Evolutionary conservation across 345 rosid genomes (phyloP), one percentile per base, ranked within the genome.

Genomic region (Microcos paniculata): DNA sequence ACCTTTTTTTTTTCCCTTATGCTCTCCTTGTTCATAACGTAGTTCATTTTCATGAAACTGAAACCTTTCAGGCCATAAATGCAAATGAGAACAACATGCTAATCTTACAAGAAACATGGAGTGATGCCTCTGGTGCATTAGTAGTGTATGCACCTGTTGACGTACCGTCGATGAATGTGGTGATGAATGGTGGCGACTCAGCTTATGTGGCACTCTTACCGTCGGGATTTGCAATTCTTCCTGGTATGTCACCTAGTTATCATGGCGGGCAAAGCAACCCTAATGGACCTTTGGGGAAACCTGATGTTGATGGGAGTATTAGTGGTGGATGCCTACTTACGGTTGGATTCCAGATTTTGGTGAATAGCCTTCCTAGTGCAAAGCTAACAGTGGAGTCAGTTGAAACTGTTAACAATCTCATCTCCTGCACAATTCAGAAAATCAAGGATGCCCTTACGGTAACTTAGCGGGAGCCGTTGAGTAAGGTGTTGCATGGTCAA

Each of bases 151-250:
- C 92, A 40, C 90, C 94, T 12, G 89, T 90, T n/a, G 90, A 90
- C 75, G 67, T 87, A 23, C 85, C 92, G 0, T 86, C 92, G 42
- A 87, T 88, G 86, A 81, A 84, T 66, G 85, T 80, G 1, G 89
- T 88, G 16, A 88, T 88, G 90, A 84, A 81, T 71, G 94, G 94
- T 45, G 92, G 89, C 0, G 98, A 93, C 73, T 86, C 98, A 3
- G 88, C 94, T 45, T 90, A 88, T 51, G 98, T 91, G 52, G 92
- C 93, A 7, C 90, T 91, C 42, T 91, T 93, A 38, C 98, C 98
- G 3, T 91, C 98, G 0, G 98, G 98, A 31, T 91, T 93, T 40
- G 93, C 91, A 15, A 84, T 93, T 58, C 88, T 93, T 33, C 97
- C 97, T 9, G 93, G 90, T 1, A 77, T 74, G 5, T 14, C 80